Percentiles rank a stretch among this genome's conserved stretches.
phyloP scores from a whole-genome alignment of 176 grass and related monocot species.

The Phoenix dactylifera region DNA sequence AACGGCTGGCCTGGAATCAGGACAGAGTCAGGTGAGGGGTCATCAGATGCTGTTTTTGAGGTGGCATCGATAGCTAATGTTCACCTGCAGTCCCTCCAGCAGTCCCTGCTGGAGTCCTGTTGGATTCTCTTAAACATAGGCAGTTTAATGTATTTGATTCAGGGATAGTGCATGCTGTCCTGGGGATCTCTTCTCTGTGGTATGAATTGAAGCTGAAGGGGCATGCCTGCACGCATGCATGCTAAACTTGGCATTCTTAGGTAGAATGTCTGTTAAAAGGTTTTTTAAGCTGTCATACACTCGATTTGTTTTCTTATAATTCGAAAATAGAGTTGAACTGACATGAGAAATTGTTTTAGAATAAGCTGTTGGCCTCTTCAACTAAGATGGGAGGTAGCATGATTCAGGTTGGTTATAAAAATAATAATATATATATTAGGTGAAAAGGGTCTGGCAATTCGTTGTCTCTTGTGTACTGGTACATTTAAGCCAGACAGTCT shows the following conservation, averaged over 20 bases:
- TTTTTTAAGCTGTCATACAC: too few species aligned
- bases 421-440: too few species aligned
- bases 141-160: conserved; percentile 88
- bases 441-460: too few species aligned
- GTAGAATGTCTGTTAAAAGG: too few species aligned
- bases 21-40: conserved; percentile 31
- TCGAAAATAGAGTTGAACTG: too few species aligned
- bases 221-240: conserved; percentile 44
- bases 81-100: conserved; percentile 69
- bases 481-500: too few species aligned
- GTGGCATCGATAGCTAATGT: conserved; percentile 57
- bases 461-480: too few species aligned
- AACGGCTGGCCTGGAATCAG: conserved; percentile 36
- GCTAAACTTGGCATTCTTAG: conserved; percentile 20
- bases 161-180: conserved; percentile 43
- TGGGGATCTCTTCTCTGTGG: conserved; percentile 64
- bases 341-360: too few species aligned
- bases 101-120: conserved; percentile 52
- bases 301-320: too few species aligned
- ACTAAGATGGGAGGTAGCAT: too few species aligned
- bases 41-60: conserved; percentile 73
- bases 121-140: conserved; percentile 41
- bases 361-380: too few species aligned
- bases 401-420: too few species aligned
- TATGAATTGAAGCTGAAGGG: conserved; percentile 85